Conservation (phyloP, 2,329 filamentous ascomycete genomes). For the Juglanconis juglandina region DNA sequence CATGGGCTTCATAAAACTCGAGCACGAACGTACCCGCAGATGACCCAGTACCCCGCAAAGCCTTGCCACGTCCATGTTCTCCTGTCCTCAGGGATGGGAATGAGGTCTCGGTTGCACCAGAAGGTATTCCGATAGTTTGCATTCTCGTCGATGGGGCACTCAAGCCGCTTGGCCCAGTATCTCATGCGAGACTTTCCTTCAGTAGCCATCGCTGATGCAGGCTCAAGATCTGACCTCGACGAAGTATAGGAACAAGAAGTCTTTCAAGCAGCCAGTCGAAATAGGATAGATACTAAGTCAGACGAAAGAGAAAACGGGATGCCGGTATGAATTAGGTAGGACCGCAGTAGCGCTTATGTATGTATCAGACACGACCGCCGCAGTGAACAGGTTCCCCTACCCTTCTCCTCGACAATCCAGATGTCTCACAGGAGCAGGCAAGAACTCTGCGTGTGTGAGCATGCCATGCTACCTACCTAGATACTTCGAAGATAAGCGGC, state of each 20-base stretch:
- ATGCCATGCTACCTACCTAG: too few species aligned
- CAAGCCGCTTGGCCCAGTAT: constrained; percentile 20
- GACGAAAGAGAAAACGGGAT: neutral
- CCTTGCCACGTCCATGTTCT: constrained; percentile 29
- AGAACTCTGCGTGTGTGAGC: too few species aligned
- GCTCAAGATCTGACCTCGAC: neutral
- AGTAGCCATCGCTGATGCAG: neutral
- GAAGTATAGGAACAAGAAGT: neutral
- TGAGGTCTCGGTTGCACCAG: constrained; percentile 31
- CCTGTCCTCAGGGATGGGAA: constrained; percentile 25
- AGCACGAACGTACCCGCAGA: constrained; percentile 21
- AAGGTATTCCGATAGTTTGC: constrained; percentile 29
- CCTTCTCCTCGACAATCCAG: neutral
- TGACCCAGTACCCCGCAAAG: constrained; percentile 29
- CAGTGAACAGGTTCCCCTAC: too few species aligned
- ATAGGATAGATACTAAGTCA: neutral
- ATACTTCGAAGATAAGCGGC: neutral
- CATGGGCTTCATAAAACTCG: too few species aligned
- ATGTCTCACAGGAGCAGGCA: too few species aligned
- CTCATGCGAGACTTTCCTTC: neutral
- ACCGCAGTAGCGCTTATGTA: neutral
- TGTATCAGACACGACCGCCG: too few species aligned
- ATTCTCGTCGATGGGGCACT: constrained; percentile 23
- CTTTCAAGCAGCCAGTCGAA: neutral
- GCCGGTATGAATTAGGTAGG: neutral